A percentile compares a stretch with the other conserved stretches of the same genome.
phyloP scores from a whole-genome alignment of 2,329 filamentous ascomycete species.

The Cercospora sp. region DNA sequence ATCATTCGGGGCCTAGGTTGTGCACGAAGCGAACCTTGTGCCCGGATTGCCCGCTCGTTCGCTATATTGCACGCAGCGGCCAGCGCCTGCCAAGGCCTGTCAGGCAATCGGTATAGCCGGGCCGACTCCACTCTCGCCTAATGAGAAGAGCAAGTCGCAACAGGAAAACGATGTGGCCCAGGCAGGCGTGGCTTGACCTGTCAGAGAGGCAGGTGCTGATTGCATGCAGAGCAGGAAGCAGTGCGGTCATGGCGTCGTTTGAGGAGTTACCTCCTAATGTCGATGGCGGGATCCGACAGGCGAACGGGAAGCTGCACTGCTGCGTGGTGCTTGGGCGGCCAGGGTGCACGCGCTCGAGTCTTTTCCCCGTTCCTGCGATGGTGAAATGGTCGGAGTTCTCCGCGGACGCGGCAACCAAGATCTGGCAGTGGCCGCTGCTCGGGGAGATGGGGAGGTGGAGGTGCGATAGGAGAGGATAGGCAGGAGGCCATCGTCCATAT shows the following conservation, averaged over 20 bases:
- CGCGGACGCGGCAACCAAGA: neutral
- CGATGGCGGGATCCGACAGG: neutral
- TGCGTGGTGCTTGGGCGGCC: neutral
- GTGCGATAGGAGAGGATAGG: neutral
- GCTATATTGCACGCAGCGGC: neutral
- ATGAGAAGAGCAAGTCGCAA: neutral
- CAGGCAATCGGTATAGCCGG: neutral
- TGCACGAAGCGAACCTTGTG: neutral
- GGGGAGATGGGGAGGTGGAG: neutral
- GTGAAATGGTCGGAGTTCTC: neutral
- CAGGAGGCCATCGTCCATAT: neutral
- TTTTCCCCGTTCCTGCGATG: neutral
- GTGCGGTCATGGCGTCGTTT: neutral
- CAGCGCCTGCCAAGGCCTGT: neutral
- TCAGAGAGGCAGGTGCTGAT: neutral
- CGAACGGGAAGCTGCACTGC: conserved; percentile 4
- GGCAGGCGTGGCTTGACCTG: neutral
- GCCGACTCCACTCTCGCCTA: conserved; percentile 7
- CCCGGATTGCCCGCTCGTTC: neutral
- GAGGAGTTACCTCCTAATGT: neutral
- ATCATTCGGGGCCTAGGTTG: neutral
- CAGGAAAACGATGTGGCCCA: neutral
- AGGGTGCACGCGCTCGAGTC: neutral
- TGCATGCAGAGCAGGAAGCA: neutral
- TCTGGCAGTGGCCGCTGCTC: neutral